Evolutionary conservation across 2,329 filamentous ascomycete species (phyloP), one percentile per base, ranked within the genome.

Genomic region (Daldinia eschscholtzii): DNA sequence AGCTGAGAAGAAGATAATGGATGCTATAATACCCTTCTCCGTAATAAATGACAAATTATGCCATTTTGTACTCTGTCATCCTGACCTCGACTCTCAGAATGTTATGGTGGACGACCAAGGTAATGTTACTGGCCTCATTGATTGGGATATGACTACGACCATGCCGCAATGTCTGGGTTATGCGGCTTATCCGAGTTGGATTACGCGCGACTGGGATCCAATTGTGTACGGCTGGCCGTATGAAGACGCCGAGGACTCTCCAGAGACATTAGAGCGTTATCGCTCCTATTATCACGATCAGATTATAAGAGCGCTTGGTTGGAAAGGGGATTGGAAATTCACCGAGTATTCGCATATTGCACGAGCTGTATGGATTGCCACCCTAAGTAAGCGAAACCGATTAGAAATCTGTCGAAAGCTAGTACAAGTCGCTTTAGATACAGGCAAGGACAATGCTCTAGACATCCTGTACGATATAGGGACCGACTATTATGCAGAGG

Each of bases 91-190:
- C 33, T 28, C 57, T 15, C 57, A 50, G 3, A 61, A 68, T 30
- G 9, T 68, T 4, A 46, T 64, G 53, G 65, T 68, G 13, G 65
- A 65, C 12, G 12, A 61, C 5, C 20, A 50, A n/a, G 61, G 65
- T 10, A 65, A 58, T 33, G n/a, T 68, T 6, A 68, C 57, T 10
- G 65, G 57, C 2, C 12, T 58, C 6, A 37, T 61, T 13, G 61
- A 57, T 48, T 41, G 35, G 35, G 35, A 39, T 39, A 39, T 39
- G 35, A 12, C 35, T 13, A 39, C 15, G 35, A 39, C 35, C 12
- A 39, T 4, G 35, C 35, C 35, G 12, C 35, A 15, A 2, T 39
- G 35, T 39, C 35, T 15, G 13, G 35, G 35, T 15, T 39, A 39
- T 39, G 35, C 35, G 35, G 35, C 35, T 39, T 39, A 39, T 15